Base-by-base conservation (phyloP, 805 yeast genomes). In the Millerago galiae region DNA sequence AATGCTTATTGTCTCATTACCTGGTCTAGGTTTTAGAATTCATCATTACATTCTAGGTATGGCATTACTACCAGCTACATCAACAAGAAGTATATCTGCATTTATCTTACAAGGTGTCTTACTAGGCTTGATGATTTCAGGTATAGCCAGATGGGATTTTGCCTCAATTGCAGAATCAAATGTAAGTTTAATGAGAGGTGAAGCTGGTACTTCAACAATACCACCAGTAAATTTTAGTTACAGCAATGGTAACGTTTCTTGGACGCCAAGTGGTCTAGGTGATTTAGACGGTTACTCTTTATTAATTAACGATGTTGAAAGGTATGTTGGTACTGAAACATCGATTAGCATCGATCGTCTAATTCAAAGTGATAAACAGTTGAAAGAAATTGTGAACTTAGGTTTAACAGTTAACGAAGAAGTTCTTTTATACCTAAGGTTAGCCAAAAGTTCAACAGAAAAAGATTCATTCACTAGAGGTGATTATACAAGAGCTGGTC, bases 101-200 rank as follows among this genome's bases (percentile, higher is more conserved):
- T 68, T 83, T 50, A 53, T 83, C 8, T 83, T 86, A 56, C 96
- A 90, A 58, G 98, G 97, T 2, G 74, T 91, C 1, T 65, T 91
- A 18, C 59, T 87, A 1, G 99, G 97, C 0, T 66, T 91, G 35
- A 71, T 84, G 38, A 68, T 89, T 6, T 83, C 90, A 17, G 99
- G 99, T 0, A 79, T 87, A 2, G 77, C 95, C 0, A 68, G 95
- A 43, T 91, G 99, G 99, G 97, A 93, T 43, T 80, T 84, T 54
- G 97, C 95, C 2, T 80, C 96, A 12, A 78, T 91, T 43, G 79
- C 85, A 2, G 96, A 91, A 56, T 86, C 96, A 0, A 74, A 74
- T 21, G 63, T 70, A 5, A 72, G 85, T 3, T 60, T 90, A 35
- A 59, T 78, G 43, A 68, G 97, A 50, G 83, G 83, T 15, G 95